Evolutionary conservation across 2,329 filamentous ascomycete species (phyloP), one percentile per base, ranked within the genome.

Genomic region (Phialophora expanda): DNA sequence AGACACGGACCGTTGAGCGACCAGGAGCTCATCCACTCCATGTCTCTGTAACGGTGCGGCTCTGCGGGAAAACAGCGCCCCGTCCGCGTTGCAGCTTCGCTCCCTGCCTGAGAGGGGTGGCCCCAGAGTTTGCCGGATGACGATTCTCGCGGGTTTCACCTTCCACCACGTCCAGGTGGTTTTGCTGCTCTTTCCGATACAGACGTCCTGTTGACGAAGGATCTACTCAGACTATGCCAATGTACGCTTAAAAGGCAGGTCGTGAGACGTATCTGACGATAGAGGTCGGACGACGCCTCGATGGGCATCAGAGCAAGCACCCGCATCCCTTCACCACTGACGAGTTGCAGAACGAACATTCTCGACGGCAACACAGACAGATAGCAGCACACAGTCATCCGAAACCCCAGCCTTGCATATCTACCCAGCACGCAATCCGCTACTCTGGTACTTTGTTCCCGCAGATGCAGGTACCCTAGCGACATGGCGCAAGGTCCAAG

Each of bases 31-130:
- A n/a, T 32, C 28, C 32, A 30, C 30, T 2, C 38, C 48, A 17
- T 17, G n/a, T 17, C 32, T 53, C 30, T 61, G 28, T n/a, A 20
- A 38, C 30, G 22, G 28, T 61, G 58, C 46, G 58, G 58, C 58
- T 61, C 58, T 61, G 58, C 32, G 48, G 48, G 30, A 20, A 38
- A 22, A 61, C 46, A 44, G 4, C 28, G 4, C 7, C 12, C 48
- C 32, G 14, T 1, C 26, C 30, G 20, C 24, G 38, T 44, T 7
- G 7, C 17, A 44, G 20, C 48, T 53, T 22, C 20, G 14, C 48
- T 28, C 3, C 12, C 48, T 53, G 11, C 11, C 48, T 8, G 20
- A 12, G n/a, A 53, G 22, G 9, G 22, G 26, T 34, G 53, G 26
- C 28, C 34, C 53, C 8, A 55, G 28, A 20, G 24, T n/a, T 54